phyloP scores from a whole-genome alignment of 2,329 filamentous ascomycete genomes.

The Aureobasidium sp. region DNA sequence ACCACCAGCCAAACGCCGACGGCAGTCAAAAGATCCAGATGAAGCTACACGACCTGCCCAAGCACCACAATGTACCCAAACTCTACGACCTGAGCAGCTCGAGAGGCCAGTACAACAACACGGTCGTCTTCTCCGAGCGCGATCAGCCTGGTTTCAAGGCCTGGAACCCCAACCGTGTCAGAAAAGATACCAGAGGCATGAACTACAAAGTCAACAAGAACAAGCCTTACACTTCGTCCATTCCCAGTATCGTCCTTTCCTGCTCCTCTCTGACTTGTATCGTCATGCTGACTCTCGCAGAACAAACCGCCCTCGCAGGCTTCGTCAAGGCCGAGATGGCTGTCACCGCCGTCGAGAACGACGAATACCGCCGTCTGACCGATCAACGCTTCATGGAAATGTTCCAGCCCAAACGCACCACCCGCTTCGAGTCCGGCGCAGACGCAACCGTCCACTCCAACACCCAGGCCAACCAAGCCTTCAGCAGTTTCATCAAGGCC shows the following conservation, averaged over 20 bases:
- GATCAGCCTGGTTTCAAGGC: constrained; percentile 80
- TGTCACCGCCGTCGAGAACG: constrained; percentile 77
- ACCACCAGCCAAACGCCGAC: constrained; percentile 26
- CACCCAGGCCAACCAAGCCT: constrained; percentile 34
- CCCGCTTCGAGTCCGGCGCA: constrained; percentile 49
- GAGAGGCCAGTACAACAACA: constrained; percentile 77
- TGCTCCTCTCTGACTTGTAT: neutral
- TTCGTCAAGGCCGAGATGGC: constrained; percentile 81
- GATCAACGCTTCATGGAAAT: constrained; percentile 49
- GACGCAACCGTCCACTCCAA: constrained; percentile 43
- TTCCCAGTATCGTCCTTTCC: constrained; percentile 21
- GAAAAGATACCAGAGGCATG: constrained; percentile 24
- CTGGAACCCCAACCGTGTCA: constrained; percentile 28
- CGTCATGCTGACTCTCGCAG: constrained; percentile 44
- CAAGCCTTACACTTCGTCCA: constrained; percentile 30
- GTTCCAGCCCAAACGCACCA: constrained; percentile 52
- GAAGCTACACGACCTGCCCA: constrained; percentile 68
- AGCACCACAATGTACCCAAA: constrained; percentile 82
- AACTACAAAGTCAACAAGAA: constrained; percentile 27
- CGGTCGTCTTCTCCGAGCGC: constrained; percentile 94
- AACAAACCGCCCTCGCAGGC: constrained; percentile 81
- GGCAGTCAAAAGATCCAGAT: constrained; percentile 54
- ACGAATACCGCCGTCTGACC: constrained; percentile 71
- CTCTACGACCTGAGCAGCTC: constrained; percentile 86
- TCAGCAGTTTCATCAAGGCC: constrained; percentile 37